Evolutionary conservation across 2,329 filamentous ascomycete species (phyloP), one percentile per base, ranked within the genome.

Genomic region (Botrytis byssoidea): DNA sequence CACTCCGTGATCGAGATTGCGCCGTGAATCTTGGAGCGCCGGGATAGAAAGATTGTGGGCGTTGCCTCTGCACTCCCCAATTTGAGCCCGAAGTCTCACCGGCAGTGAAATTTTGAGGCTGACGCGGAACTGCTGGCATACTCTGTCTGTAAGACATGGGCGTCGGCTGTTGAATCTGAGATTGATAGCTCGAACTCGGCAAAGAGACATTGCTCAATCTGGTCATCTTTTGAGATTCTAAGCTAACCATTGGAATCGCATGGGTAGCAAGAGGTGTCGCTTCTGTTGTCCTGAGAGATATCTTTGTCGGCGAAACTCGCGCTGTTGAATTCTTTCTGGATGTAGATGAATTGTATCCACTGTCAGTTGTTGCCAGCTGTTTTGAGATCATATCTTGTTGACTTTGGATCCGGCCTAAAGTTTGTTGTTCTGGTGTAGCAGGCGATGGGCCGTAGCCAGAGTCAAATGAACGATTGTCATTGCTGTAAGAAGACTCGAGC

Each of bases 291-390:
- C 8, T 55, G 7, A 67, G 46, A 6, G 65, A 67, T 55, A 67
- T 67, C 40, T 77, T 75, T 46, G 76, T 76, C 16, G 55, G 63
- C 5, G 74, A 73, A 7, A 77, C 72, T 42, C 44, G 42, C 25
- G 75, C 74, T 4, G 61, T 64, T 22, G 70, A 32, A 37, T 79
- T 74, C n/a, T 68, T 78, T 64, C 77, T 79, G 20, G 89, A 90
- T 7, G 87, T 82, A 77, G 86, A 89, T 12, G 88, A 90, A 77
- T 88, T 88, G 77, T 90, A 91, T 25, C 88, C 88, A 40, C 88
- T 90, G 77, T 90, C 88, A 57, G 87, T 85, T 75, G 89, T 89
- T 46, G 85, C 84, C n/a, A 88, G 81, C 8, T 85, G 81, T 72
- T 84, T 85, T 20, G 74, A 71, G 25, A 61, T 37, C 20, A 70